Conservation (phyloP, 1,139 yeast species). For the Barnettozyma hawaiiensis region DNA sequence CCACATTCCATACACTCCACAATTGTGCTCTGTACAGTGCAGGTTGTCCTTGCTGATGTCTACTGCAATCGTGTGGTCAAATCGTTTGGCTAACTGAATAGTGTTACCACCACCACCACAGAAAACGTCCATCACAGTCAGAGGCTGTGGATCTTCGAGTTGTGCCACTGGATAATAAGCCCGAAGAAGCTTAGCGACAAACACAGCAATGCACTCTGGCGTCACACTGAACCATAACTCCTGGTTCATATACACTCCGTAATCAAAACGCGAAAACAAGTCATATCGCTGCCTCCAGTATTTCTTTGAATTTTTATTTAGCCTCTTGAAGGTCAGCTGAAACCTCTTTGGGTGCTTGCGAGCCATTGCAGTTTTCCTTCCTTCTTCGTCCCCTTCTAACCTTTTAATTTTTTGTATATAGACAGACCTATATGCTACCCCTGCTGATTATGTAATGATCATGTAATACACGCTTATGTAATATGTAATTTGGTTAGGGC, state of each 20-base stretch:
- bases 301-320: slow-evolving; percentile 29
- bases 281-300: slow-evolving; percentile 58
- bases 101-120: slow-evolving; percentile 97
- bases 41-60: slow-evolving; percentile 60
- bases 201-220: slow-evolving; percentile 68
- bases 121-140: slow-evolving; percentile 58
- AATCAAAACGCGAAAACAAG: slow-evolving; percentile 56
- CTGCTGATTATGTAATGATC: too few relatives aligned
- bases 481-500: too few relatives aligned
- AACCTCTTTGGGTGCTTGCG: neutral
- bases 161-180: slow-evolving; percentile 39
- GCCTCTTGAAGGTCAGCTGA: neutral
- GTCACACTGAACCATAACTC: slow-evolving; percentile 93
- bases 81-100: slow-evolving; percentile 67
- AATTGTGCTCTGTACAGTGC: slow-evolving; percentile 65
- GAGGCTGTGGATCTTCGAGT: slow-evolving; percentile 15
- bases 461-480: too few relatives aligned
- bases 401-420: too few relatives aligned
- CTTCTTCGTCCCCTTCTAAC: neutral
- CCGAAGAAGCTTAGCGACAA: slow-evolving; percentile 52
- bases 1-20: slow-evolving; percentile 59
- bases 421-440: too few relatives aligned
- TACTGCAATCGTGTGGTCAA: slow-evolving; percentile 56
- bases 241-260: slow-evolving; percentile 66
- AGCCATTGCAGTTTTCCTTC: neutral